These are phyloP conservation scores for Cystobasidiaceae sp. DNA, from an alignment of 1,284 basidiomycete species.

Conservation along the genomic window DNA sequence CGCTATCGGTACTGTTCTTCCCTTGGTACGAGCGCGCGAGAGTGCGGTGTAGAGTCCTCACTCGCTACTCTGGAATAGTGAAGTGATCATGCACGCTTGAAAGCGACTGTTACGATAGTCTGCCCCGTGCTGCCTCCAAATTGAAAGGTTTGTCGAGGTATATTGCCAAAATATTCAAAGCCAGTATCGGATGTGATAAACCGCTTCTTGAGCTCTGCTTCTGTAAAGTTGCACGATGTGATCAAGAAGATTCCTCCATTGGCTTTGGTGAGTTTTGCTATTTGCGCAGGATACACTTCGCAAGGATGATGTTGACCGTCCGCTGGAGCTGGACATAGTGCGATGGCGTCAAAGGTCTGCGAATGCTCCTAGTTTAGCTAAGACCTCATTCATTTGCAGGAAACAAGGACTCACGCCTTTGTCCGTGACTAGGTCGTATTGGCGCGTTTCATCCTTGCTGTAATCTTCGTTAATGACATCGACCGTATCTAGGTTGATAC, in stretches of 20 bases:
- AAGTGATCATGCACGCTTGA: constrained; percentile 54
- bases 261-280: constrained; percentile 56
- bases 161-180: constrained; percentile 55
- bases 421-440: constrained; percentile 48
- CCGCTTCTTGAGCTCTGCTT: constrained; percentile 62
- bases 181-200: constrained; percentile 56
- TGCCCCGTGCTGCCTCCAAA: constrained; percentile 73
- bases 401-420: constrained; percentile 45
- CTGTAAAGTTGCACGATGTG: constrained; percentile 80
- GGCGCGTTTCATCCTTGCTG: constrained; percentile 22
- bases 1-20: not conserved
- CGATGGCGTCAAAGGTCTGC: constrained; percentile 81
- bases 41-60: not conserved
- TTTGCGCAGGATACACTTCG: constrained; percentile 59
- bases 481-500: constrained; percentile 39
- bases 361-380: constrained; percentile 2
- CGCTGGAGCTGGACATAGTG: constrained; percentile 61
- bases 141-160: constrained; percentile 64
- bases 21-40: not conserved
- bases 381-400: no score
- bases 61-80: no score
- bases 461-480: constrained; percentile 44
- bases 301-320: constrained; percentile 54
- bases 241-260: constrained; percentile 71
- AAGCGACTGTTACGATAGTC: constrained; percentile 65